Conservation (phyloP, 306 rosid genomes). For the Hippophae rhamnoides region DNA sequence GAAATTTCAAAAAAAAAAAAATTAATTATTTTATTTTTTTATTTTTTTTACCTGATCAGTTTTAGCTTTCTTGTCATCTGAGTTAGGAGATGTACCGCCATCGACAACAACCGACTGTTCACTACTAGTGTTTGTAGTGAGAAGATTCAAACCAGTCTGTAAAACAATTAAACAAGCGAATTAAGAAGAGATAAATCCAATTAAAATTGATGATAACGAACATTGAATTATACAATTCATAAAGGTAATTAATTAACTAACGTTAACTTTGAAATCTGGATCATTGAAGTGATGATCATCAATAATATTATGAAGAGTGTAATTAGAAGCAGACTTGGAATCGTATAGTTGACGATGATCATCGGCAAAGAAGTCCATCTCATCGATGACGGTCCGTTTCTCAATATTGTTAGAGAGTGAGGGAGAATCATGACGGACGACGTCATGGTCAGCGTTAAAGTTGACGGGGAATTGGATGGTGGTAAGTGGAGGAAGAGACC, state of each 20-base stretch:
- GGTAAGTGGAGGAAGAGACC: slow-evolving; percentile 21
- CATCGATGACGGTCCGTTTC: slow-evolving; percentile 35
- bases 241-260: slow-evolving; percentile 20
- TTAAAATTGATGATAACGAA: not conserved
- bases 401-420: slow-evolving; percentile 4
- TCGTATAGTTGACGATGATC: not conserved
- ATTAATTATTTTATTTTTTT: not conserved
- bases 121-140: slow-evolving; percentile 43
- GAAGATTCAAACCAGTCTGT: slow-evolving; percentile 73
- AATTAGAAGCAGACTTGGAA: slow-evolving; percentile 9
- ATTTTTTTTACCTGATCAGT: slow-evolving; percentile 33
- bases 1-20: not conserved
- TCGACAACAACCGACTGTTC: slow-evolving; percentile 60
- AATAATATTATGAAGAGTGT: slow-evolving; percentile 6
- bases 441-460: slow-evolving; percentile 24
- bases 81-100: slow-evolving; percentile 30
- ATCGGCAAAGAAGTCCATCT: slow-evolving; percentile 59
- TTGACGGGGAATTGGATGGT: slow-evolving; percentile 49
- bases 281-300: slow-evolving; percentile 7
- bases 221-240: not conserved
- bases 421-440: slow-evolving; percentile 16
- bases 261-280: slow-evolving; percentile 45
- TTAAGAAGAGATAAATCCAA: not conserved
- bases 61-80: slow-evolving; percentile 32
- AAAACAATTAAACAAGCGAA: not conserved